Evolutionary conservation across 2,329 filamentous ascomycete species (phyloP).

Genomic region (Aspergillus sp.): DNA sequence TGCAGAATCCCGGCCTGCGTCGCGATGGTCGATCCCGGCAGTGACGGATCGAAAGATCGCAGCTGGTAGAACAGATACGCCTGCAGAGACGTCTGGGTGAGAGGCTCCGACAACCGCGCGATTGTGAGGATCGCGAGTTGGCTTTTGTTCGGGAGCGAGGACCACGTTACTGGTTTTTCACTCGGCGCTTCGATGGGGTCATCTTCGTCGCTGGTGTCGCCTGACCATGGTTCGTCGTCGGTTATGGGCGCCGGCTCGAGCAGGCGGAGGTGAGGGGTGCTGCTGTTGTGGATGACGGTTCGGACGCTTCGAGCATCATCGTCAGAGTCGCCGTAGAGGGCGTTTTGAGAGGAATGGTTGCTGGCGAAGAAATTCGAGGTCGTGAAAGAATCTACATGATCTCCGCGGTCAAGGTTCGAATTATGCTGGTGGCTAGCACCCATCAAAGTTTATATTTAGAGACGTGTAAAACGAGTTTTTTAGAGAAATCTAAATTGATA

Average conservation of each 20-base stretch:
- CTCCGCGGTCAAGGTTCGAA: not conserved
- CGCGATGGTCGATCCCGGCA: constrained; percentile 65
- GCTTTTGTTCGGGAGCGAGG: constrained; percentile 70
- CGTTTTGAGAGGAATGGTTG: not conserved
- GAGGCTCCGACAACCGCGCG: constrained; percentile 75
- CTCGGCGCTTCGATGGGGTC: constrained; percentile 15
- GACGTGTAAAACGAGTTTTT: not conserved
- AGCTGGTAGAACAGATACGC: constrained; percentile 88
- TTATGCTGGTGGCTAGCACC: constrained; percentile 9
- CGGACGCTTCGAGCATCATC: constrained; percentile 18
- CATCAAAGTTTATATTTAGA: constrained; percentile 11
- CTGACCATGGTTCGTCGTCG: constrained; percentile 15
- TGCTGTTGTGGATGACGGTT: constrained; percentile 18
- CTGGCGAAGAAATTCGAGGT: not conserved
- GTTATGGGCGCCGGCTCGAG: constrained; percentile 17
- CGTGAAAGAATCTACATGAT: constrained; percentile 16
- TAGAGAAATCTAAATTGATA: not conserved
- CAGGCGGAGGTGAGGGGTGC: constrained; percentile 6
- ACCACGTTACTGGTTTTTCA: constrained; percentile 63
- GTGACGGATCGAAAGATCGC: constrained; percentile 67
- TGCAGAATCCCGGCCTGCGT: constrained; percentile 75
- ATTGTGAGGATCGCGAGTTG: constrained; percentile 77
- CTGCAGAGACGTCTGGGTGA: constrained; percentile 75
- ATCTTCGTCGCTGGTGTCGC: constrained; percentile 14
- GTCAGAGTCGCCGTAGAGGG: constrained; percentile 10